phyloP scores from a whole-genome alignment of 192 early-diverging fungal genomes.

The Dimargaris cristalligena region DNA sequence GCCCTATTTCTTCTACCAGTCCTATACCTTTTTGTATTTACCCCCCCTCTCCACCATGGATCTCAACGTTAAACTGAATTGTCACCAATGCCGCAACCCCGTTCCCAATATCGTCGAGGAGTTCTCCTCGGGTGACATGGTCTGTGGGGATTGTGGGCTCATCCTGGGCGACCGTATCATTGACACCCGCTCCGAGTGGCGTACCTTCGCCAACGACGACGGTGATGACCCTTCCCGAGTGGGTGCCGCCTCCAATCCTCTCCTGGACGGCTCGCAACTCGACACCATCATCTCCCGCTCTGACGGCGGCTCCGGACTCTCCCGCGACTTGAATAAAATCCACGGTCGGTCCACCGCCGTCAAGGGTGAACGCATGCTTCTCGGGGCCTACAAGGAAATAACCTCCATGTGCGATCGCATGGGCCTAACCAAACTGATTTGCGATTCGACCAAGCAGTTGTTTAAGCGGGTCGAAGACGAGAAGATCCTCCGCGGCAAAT shows the following conservation, averaged over 20 bases:
- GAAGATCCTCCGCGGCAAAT: constrained; percentile 65
- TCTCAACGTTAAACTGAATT: constrained; percentile 33
- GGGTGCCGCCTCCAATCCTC: constrained; percentile 59
- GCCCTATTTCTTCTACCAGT: too few relatives aligned
- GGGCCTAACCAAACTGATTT: constrained; percentile 50
- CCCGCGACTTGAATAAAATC: constrained; percentile 50
- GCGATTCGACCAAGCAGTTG: constrained; percentile 72
- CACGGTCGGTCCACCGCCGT: constrained; percentile 51
- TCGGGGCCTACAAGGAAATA: constrained; percentile 62
- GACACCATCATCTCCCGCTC: constrained; percentile 67
- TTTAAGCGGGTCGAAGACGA: constrained; percentile 73
- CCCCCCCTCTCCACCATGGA: not conserved
- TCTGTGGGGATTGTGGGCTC: constrained; percentile 84
- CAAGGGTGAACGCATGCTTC: constrained; percentile 56
- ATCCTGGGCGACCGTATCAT: constrained; percentile 78
- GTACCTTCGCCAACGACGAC: constrained; percentile 84
- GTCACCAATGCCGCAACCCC: constrained; percentile 58
- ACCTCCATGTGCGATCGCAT: constrained; percentile 64
- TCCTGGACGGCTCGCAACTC: constrained; percentile 59
- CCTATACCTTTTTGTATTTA: too few relatives aligned
- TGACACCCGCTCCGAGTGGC: constrained; percentile 92
- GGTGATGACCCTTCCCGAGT: constrained; percentile 84
- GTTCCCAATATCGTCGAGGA: constrained; percentile 81
- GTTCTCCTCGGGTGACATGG: constrained; percentile 70
- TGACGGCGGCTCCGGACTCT: constrained; percentile 57